Evolutionary conservation across 78 protist genomes (phyloP).

Genomic region (Planoprotostelium fungivorum): DNA sequence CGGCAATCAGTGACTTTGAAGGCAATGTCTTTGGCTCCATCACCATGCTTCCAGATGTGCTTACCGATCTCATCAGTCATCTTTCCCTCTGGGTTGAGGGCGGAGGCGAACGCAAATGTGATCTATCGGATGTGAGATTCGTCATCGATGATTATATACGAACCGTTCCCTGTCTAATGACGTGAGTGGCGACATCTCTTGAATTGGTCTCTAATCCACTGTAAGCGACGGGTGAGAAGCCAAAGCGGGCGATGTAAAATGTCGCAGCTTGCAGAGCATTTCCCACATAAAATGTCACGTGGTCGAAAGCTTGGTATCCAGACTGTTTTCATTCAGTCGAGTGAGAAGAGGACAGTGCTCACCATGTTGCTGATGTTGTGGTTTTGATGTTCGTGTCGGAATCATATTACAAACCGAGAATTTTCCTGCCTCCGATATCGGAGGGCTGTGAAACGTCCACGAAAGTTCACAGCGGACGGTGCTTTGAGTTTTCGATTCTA

Average conservation of each 20-base stretch:
- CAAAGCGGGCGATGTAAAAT: slow-evolving; percentile 76
- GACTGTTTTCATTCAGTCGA: not conserved
- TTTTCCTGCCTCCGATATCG: too few species aligned
- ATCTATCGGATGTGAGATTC: not conserved
- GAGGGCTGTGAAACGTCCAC: too few species aligned
- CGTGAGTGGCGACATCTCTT: slow-evolving; percentile 81
- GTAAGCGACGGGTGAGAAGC: slow-evolving; percentile 77
- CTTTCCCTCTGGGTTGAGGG: slow-evolving; percentile 21
- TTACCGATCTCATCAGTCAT: slow-evolving; percentile 28
- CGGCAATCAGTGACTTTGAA: slow-evolving; percentile 67
- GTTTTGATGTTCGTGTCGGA: too few species aligned
- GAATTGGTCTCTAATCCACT: slow-evolving; percentile 83
- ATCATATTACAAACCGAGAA: too few species aligned
- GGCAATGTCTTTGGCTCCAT: slow-evolving; percentile 85
- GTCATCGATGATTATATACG: not conserved
- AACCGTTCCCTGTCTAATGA: slow-evolving; percentile 42
- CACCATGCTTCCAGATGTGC: slow-evolving; percentile 74
- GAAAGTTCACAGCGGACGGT: too few species aligned
- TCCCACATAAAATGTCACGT: slow-evolving; percentile 73
- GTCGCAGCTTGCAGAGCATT: slow-evolving; percentile 89
- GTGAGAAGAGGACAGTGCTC: not conserved
- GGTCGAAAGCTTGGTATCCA: slow-evolving; percentile 56
- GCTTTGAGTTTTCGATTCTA: too few species aligned
- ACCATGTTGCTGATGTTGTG: too few species aligned
- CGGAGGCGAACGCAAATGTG: slow-evolving; percentile 44